A percentile compares a stretch with the other conserved stretches of the same genome.
Conservation (phyloP, 305 asterid species). For the Fraxinus paxiana region DNA sequence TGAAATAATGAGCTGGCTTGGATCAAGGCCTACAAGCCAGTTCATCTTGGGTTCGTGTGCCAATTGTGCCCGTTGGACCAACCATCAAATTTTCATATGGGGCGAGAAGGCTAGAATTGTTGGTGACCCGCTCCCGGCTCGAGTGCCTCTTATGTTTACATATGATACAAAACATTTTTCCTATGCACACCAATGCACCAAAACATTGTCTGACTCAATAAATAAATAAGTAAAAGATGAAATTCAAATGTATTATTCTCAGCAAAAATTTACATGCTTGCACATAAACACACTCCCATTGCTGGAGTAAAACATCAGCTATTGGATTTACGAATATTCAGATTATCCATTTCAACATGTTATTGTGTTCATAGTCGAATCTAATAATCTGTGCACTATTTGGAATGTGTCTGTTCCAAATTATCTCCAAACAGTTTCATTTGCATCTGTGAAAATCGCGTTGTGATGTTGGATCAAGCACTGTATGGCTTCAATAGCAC, state of each 20-base stretch:
- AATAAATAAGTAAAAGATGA: neutral
- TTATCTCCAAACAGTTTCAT: slow-evolving; percentile 62
- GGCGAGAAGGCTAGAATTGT: too few relatives aligned
- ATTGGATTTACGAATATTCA: neutral
- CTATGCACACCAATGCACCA: too few relatives aligned
- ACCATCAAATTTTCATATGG: too few relatives aligned
- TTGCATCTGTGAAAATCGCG: slow-evolving; percentile 66
- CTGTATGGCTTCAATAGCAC: slow-evolving; percentile 67
- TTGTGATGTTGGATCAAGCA: slow-evolving; percentile 74
- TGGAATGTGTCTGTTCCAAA: neutral
- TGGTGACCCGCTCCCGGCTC: too few relatives aligned
- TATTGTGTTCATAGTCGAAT: neutral
- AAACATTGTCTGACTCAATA: too few relatives aligned
- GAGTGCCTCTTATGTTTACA: too few relatives aligned
- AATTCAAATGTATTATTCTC: neutral
- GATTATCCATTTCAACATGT: neutral
- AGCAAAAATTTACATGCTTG: slow-evolving; percentile 13
- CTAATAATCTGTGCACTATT: neutral
- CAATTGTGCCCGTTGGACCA: neutral
- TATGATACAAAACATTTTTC: too few relatives aligned
- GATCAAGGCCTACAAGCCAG: neutral
- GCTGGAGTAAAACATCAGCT: neutral
- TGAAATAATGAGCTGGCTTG: neutral
- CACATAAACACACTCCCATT: neutral
- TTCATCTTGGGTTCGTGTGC: neutral